phyloP scores from a whole-genome alignment of 306 rosid genomes.

The Rosa persica region DNA sequence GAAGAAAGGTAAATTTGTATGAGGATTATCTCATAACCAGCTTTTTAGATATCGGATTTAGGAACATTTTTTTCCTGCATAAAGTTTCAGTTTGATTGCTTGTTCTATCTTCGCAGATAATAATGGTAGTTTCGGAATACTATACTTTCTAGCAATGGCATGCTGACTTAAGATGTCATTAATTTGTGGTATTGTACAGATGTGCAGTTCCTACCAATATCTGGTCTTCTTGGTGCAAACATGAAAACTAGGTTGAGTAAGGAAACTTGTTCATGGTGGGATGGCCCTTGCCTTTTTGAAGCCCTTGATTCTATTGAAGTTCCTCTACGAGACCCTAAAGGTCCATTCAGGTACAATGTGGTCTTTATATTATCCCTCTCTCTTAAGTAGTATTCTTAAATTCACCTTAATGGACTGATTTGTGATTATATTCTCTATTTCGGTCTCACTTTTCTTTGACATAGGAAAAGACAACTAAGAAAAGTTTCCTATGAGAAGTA shows the following conservation, averaged over 20 bases:
- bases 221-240: constrained; percentile 80
- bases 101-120: background rate
- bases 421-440: background rate
- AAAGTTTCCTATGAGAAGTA: background rate
- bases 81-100: background rate
- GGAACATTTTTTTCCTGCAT: background rate
- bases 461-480: background rate
- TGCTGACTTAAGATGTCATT: background rate
- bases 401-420: background rate
- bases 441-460: background rate
- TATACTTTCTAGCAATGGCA: background rate
- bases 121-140: background rate
- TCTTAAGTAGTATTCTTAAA: background rate
- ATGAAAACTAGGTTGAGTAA: constrained; percentile 69
- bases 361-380: background rate
- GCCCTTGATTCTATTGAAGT: constrained; percentile 73
- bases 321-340: constrained; percentile 79
- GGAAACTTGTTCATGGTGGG: constrained; percentile 79
- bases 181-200: constrained; percentile 40
- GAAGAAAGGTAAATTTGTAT: constrained; percentile 65
- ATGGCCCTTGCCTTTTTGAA: constrained; percentile 91
- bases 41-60: background rate
- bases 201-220: constrained; percentile 84
- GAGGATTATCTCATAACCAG: background rate
- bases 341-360: constrained; percentile 72